Percentiles rank a stretch among this genome's conserved stretches.
These are phyloP conservation scores for Collybia sordida DNA, from an alignment of 768 basidiomycete genomes.

Conservation along the genomic window DNA sequence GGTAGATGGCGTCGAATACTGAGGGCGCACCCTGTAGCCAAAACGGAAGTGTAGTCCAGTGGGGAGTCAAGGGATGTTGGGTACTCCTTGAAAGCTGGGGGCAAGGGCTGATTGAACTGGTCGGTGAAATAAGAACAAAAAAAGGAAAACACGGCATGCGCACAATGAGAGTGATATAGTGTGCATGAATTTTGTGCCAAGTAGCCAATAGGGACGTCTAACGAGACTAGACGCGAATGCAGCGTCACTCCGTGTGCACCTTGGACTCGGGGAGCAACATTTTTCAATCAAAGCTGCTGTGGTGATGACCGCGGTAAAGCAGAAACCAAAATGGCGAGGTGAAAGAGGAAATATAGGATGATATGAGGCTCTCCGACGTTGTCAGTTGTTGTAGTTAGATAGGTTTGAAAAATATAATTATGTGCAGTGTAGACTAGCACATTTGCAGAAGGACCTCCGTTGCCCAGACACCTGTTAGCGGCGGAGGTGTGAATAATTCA, in stretches of 20 bases:
- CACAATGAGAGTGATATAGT: conserved; percentile 23
- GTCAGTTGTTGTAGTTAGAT: too few relatives aligned
- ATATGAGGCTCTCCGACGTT: too few relatives aligned
- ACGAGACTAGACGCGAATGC: conserved; percentile 30
- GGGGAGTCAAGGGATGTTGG: conserved; percentile 43
- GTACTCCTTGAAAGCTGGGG: conserved; percentile 48
- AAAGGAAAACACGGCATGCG: conserved; percentile 9
- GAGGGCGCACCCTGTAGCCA: conserved; percentile 96
- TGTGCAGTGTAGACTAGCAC: too few relatives aligned
- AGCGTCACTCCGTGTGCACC: conserved; percentile 29
- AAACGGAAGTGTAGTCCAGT: conserved; percentile 85
- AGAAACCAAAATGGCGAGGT: too few relatives aligned
- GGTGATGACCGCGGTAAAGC: too few relatives aligned
- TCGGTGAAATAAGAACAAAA: background rate
- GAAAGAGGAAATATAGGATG: too few relatives aligned
- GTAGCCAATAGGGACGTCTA: conserved; percentile 53
- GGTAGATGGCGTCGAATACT: conserved; percentile 99
- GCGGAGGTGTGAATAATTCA: too few relatives aligned
- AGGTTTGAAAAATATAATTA: too few relatives aligned
- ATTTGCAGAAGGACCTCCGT: too few relatives aligned
- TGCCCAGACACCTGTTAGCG: too few relatives aligned
- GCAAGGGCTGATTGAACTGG: conserved; percentile 63
- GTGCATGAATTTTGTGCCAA: conserved; percentile 43
- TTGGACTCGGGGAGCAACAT: conserved; percentile 40
- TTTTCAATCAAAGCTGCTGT: conserved; percentile 43